phyloP scores from a whole-genome alignment of 2,329 filamentous ascomycete genomes.

The Fusarium longipes region DNA sequence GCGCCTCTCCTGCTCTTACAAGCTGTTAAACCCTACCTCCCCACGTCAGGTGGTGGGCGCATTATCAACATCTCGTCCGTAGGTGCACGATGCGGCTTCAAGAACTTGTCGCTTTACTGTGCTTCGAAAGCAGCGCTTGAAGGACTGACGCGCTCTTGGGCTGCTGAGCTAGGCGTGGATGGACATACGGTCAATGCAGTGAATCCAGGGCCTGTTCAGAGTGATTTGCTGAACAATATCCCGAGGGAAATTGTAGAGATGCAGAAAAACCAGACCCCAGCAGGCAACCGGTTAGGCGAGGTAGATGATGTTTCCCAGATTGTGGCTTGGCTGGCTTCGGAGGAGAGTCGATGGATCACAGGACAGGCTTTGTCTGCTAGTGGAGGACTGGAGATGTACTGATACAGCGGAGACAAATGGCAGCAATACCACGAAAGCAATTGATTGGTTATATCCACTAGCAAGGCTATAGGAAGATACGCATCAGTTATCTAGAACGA shows the following conservation, averaged over 20 bases:
- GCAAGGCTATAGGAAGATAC: too few species aligned
- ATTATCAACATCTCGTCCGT: constrained; percentile 34
- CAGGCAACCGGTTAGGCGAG: constrained; percentile 63
- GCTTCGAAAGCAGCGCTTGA: constrained; percentile 32
- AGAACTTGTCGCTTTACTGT: constrained; percentile 26
- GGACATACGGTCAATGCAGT: constrained; percentile 72
- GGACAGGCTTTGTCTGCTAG: constrained; percentile 67
- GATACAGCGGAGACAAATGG: background rate
- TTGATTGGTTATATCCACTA: background rate
- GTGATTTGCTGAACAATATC: constrained; percentile 64
- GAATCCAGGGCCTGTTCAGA: constrained; percentile 68
- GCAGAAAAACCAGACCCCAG: constrained; percentile 55
- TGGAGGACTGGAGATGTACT: constrained; percentile 51
- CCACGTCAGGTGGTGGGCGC: background rate
- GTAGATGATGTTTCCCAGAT: constrained; percentile 66
- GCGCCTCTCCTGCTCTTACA: constrained; percentile 27
- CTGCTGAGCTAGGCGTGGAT: constrained; percentile 58
- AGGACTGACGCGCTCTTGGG: constrained; percentile 66
- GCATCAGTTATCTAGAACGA: constrained; percentile 1
- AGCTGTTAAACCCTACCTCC: constrained; percentile 10
- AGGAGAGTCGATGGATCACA: constrained; percentile 61
- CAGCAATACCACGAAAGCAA: background rate
- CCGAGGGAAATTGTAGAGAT: constrained; percentile 21
- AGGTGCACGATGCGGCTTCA: constrained; percentile 20
- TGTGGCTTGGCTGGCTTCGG: constrained; percentile 65